Base-by-base conservation (phyloP, 331 rosid genomes). In the Acacia pycnantha region DNA sequence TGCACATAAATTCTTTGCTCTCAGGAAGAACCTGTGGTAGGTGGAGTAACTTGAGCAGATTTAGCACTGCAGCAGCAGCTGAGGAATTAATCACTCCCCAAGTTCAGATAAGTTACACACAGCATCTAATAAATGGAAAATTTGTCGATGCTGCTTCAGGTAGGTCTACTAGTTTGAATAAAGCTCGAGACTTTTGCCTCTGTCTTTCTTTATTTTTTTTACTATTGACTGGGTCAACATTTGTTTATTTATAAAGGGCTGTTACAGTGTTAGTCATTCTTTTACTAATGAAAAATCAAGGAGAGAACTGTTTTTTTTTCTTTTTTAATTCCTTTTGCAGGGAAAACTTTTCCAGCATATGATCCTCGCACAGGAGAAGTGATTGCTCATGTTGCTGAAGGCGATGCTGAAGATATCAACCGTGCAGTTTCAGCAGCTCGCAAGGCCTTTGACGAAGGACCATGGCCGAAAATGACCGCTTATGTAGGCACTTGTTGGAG, bases 361-460 rank as follows among this genome's bases (percentile, higher is more conserved):
- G 98, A 94, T 43, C 98, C 98, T 10, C 93, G 98, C 19, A 86
- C 96, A 0, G 97, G 89, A 48, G 98, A 94, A 61, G 94, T 88
- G 85, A 88, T 94, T 83, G 94, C 98, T 76, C 86, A 84, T 64
- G 94, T 94, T 65, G 96, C 97, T n/a, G 97, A 90, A 83, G 96
- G 90, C 1, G 96, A 92, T 54, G 88, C 82, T 8, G 96, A 94
- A 81, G 97, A 94, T 80, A 78, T 94, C 53, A 78, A 92, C 51
- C 94, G 86, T 10, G 98, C 98, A 3, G 98, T 94, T 18, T 66
- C 90, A 51, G 94, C 97, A 61, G 98, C 98, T 22, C 93, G 98
- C 35, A 90, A 89, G 90, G 98, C 98, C 56, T 94, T 94, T 13
- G 97, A 94, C 73, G 95, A 94, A 79, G 98, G 98, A 40, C 97